A percentile compares a stretch with the other conserved stretches of the same genome.
phyloP scores from a whole-genome alignment of 345 rosid species.

The Ceriops zippeliana region DNA sequence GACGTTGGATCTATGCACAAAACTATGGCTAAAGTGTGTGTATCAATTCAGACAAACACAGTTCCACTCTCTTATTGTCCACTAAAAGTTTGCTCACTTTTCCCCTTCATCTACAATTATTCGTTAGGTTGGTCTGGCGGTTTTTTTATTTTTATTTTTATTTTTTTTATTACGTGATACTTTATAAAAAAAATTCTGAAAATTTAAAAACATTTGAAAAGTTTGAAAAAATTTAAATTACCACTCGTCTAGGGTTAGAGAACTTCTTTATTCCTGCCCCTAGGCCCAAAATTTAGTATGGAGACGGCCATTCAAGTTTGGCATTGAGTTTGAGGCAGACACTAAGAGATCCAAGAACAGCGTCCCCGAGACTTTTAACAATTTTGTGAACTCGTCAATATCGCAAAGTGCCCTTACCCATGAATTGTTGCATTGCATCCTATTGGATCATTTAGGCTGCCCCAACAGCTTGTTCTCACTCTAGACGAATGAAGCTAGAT shows the following conservation, averaged over 20 bases:
- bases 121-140: constrained; percentile 60
- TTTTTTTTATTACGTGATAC: too few relatives aligned
- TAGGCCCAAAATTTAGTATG: neutral
- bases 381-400: neutral
- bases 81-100: constrained; percentile 45
- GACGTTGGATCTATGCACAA: constrained; percentile 45
- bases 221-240: too few relatives aligned
- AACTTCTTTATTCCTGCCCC: neutral
- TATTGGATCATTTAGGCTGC: too few relatives aligned
- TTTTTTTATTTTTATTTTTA: too few relatives aligned
- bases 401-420: neutral
- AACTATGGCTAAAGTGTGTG: constrained; percentile 25
- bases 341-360: neutral
- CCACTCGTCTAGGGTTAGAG: too few relatives aligned
- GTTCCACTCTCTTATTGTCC: constrained; percentile 51
- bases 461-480: too few relatives aligned
- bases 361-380: neutral
- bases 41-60: constrained; percentile 48
- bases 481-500: too few relatives aligned
- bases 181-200: too few relatives aligned
- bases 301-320: neutral
- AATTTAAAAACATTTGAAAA: too few relatives aligned
- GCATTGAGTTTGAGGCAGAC: too few relatives aligned
- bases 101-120: constrained; percentile 49
- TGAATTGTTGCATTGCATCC: too few relatives aligned